These are phyloP conservation scores for Pseudomonodictys pantanalensis DNA, from an alignment of 495 filamentous ascomycete genomes.

Conservation along the genomic window DNA sequence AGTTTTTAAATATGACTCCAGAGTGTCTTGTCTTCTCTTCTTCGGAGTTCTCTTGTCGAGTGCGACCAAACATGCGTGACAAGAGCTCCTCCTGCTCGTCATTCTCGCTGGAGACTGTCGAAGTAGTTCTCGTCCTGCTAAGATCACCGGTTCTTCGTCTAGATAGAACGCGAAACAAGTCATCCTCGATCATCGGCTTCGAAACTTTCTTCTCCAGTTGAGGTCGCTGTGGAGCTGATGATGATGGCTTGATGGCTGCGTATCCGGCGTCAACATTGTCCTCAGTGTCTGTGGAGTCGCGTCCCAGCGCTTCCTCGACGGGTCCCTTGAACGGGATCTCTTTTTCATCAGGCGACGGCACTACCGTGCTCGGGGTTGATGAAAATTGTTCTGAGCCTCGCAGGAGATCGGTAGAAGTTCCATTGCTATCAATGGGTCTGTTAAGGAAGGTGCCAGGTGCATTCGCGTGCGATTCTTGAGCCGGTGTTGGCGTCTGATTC, in stretches of 20 bases:
- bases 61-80: slow-evolving; percentile 62
- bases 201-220: slow-evolving; percentile 5
- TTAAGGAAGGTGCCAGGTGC: slow-evolving; percentile 10
- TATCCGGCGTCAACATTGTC: slow-evolving; percentile 11
- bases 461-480: background rate
- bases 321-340: background rate
- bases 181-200: slow-evolving; percentile 46
- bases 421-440: background rate
- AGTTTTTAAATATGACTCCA: slow-evolving; percentile 42
- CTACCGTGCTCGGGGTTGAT: slow-evolving; percentile 14
- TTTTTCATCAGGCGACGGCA: slow-evolving; percentile 16
- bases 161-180: slow-evolving; percentile 52
- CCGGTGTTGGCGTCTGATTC: background rate
- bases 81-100: slow-evolving; percentile 60
- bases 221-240: slow-evolving; percentile 7
- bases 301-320: background rate
- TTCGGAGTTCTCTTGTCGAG: slow-evolving; percentile 59
- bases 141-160: slow-evolving; percentile 45
- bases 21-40: slow-evolving; percentile 57
- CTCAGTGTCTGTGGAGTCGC: slow-evolving; percentile 5
- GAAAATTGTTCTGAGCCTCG: background rate
- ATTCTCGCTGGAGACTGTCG: slow-evolving; percentile 37
- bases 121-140: slow-evolving; percentile 23
- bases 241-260: slow-evolving; percentile 19
- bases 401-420: background rate